A percentile compares a stretch with the other conserved stretches of the same genome.
These are phyloP conservation scores for Zea mays DNA, from an alignment of 176 grass and related monocot genomes.

Conservation along the genomic window DNA sequence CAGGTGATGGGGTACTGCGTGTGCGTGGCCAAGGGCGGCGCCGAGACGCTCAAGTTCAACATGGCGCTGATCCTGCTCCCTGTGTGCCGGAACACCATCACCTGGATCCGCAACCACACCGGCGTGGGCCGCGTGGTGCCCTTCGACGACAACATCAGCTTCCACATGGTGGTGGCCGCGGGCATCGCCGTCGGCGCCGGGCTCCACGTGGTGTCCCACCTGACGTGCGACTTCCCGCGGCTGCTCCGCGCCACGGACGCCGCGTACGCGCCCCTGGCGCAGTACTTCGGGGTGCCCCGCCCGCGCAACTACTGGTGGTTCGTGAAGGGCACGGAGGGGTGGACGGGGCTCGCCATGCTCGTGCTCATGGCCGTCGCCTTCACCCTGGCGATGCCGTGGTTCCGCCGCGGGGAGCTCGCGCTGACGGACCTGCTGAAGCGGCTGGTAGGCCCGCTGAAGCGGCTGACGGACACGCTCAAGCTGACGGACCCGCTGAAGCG, in stretches of 20 bases:
- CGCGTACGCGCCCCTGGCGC: slow-evolving; percentile 62
- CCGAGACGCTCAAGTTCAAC: slow-evolving; percentile 99
- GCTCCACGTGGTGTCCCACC: slow-evolving; percentile 67
- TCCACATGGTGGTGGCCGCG: slow-evolving; percentile 92
- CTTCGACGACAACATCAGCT: slow-evolving; percentile 95
- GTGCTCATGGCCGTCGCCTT: slow-evolving; percentile 81
- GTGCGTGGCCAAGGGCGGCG: slow-evolving; percentile 91
- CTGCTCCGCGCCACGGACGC: slow-evolving; percentile 61
- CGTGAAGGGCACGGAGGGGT: slow-evolving; percentile 85
- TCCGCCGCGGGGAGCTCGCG: slow-evolving; percentile 48
- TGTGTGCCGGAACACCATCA: slow-evolving; percentile 98
- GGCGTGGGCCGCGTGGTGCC: slow-evolving; percentile 46
- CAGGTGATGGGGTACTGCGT: slow-evolving; percentile 97
- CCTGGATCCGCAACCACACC: slow-evolving; percentile 78
- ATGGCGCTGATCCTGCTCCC: slow-evolving; percentile 96
- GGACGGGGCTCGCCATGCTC: slow-evolving; percentile 82
- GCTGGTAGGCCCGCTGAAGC: slow-evolving; percentile 22
- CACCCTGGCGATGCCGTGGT: slow-evolving; percentile 84
- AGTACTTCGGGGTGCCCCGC: slow-evolving; percentile 46
- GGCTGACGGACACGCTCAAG: no score
- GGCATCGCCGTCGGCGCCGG: slow-evolving; percentile 65
- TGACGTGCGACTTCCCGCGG: slow-evolving; percentile 96
- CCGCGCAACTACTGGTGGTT: slow-evolving; percentile 95
- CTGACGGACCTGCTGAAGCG: no score
- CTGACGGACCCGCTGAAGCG: slow-evolving; percentile 28